phyloP scores from a whole-genome alignment of 306 rosid species.

The Vigna nakashimae region DNA sequence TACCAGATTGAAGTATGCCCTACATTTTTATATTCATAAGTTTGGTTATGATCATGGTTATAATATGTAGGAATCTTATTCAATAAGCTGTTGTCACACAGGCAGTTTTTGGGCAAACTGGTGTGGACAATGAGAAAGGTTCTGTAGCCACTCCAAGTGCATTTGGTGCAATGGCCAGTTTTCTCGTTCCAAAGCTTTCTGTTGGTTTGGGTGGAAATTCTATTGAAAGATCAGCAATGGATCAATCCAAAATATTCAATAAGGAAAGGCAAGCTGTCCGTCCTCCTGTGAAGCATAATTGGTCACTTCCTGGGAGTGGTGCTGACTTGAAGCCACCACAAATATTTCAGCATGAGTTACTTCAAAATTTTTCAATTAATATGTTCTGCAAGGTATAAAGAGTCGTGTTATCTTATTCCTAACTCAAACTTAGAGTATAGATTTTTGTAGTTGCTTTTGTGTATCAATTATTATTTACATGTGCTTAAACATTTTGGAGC shows the following conservation, averaged over 20 bases:
- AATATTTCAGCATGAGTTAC: conserved; percentile 94
- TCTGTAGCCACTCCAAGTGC: conserved; percentile 78
- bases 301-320: conserved; percentile 88
- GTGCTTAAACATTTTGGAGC: conserved; percentile 12
- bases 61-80: conserved; percentile 43
- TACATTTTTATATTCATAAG: conserved; percentile 32
- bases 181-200: conserved; percentile 95
- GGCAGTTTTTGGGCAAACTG: conserved; percentile 90
- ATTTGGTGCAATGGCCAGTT: conserved; percentile 98
- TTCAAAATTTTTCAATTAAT: conserved; percentile 93
- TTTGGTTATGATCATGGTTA: conserved; percentile 26
- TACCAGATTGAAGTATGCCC: conserved; percentile 82
- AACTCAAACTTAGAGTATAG: conserved; percentile 4
- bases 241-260: conserved; percentile 71
- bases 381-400: conserved; percentile 90
- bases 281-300: conserved; percentile 93
- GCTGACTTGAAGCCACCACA: conserved; percentile 73
- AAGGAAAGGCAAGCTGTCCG: conserved; percentile 89
- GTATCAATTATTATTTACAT: background rate
- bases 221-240: conserved; percentile 67
- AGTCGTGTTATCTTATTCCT: conserved; percentile 22
- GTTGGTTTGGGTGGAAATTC: conserved; percentile 84
- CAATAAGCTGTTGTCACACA: conserved; percentile 50
- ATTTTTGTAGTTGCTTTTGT: conserved; percentile 29
- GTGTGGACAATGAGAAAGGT: conserved; percentile 70